A percentile compares a stretch with the other conserved stretches of the same genome.
These are phyloP conservation scores for Lepidium aucheri DNA, from an alignment of 345 rosid genomes.

Conservation along the genomic window DNA sequence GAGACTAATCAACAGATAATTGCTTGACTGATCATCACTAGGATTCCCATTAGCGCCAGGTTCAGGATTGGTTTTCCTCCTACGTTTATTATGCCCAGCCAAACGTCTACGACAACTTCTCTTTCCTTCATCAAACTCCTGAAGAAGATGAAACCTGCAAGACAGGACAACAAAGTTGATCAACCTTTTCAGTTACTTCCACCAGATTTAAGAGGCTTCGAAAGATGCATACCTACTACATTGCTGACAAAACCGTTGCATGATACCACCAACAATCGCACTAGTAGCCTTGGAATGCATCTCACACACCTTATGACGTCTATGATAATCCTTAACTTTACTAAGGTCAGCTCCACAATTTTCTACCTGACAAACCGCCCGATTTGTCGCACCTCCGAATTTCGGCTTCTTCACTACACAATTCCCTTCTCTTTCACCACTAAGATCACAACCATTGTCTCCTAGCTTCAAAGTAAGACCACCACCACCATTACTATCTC, in stretches of 20 bases:
- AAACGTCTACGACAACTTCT: conserved; percentile 98
- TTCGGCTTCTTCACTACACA: conserved; percentile 60
- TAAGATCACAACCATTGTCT: conserved; percentile 43
- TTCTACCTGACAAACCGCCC: conserved; percentile 89
- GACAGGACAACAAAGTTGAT: neutral
- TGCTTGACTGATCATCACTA: conserved; percentile 72
- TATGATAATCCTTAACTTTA: conserved; percentile 88
- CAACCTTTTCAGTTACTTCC: neutral
- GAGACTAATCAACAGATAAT: conserved; percentile 71
- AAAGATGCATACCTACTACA: conserved; percentile 72
- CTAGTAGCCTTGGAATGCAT: conserved; percentile 87
- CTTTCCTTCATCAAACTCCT: conserved; percentile 99
- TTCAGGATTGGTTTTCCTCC: conserved; percentile 92
- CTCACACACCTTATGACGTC: conserved; percentile 96
- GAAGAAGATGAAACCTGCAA: conserved; percentile 88
- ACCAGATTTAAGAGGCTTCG: neutral
- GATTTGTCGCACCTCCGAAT: conserved; percentile 42
- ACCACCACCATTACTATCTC: conserved; percentile 41
- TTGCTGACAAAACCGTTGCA: conserved; percentile 99
- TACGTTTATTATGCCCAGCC: conserved; percentile 97
- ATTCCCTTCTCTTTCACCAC: conserved; percentile 39
- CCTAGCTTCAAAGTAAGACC: conserved; percentile 71
- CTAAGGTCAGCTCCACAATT: conserved; percentile 93
- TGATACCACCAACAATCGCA: conserved; percentile 73
- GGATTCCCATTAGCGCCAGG: conserved; percentile 46